Base-by-base conservation (phyloP, 225 moss, liverwort and hornwort genomes). In the Physcomitrellopsis africana region DNA sequence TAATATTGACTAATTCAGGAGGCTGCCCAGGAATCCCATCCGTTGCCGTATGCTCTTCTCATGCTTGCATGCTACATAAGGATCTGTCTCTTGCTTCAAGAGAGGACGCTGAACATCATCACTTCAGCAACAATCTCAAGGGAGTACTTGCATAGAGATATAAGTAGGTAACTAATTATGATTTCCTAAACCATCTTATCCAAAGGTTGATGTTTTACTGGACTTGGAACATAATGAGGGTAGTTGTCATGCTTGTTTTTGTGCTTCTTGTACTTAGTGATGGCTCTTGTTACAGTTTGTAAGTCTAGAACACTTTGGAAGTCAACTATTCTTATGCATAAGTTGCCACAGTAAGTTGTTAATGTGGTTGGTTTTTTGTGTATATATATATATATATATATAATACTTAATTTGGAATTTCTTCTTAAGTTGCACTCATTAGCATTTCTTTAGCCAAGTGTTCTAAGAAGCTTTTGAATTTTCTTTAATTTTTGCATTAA, bases 101-200 rank as follows among this genome's bases (percentile, higher is more conserved):
- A 37, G 37, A 72, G 61, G 53, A 13, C 18, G 41, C 44, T 83
- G 44, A 72, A 69, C 46, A 83, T 83, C 76, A 75, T 32, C 59
- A 52, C 76, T 63, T 76, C 76, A 42, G 65, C 72, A 80, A 60
- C 72, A 17, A 83, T 73, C 80, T 80, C 69, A 60, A 80, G 76
- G 68, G 80, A 80, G 73, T 80, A 64, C 41, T 80, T 76, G 3
- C 73, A 73, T 37, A 53, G 76, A 13, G 69, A 69, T 69, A 53
- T 60, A 63, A 69, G 60, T 64, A 76, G 80, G 52, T 53, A 80
- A 32, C 75, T 80, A 52, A 83, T 59, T 80, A 80, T 68, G 19
- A 64, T 41, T 54, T 76, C 53, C 67, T 20, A 64, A 57, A 9
- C 68, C 55, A 72, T 75, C 43, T 20, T 72, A 11, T 41, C n/a